Base-by-base conservation (phyloP, 805 yeast species). In the Cyberlindnera meyerae region DNA sequence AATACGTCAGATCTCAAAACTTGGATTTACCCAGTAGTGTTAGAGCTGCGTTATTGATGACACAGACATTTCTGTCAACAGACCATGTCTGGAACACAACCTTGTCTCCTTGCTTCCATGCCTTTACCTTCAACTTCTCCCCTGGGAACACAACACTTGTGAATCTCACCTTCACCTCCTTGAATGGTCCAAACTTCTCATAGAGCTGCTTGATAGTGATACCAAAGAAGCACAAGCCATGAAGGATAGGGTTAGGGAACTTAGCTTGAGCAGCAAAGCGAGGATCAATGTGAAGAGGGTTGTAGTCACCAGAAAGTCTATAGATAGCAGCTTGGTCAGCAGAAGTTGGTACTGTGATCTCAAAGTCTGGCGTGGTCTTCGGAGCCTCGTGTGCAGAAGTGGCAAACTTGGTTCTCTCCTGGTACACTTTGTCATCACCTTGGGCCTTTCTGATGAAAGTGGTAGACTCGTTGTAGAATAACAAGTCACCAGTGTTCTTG, bases 261-360 rank as follows among this genome's bases (percentile, higher is more conserved):
- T 82, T 82, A 32, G 90, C 97, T 39, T 84, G 84, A 45, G 79
- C 75, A 12, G 97, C 97, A 63, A 89, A 82, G 21, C 60, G 69
- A 14, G 97, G 97, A 65, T 90, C 97, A 57, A 90, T 81, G 66
- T 89, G 98, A 51, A 90, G 73, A 42, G 98, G 98, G 62, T 90
- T 90, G 61, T 79, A 80, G 68, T 90, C 98, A 37, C 96, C 97
- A 43, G 90, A 81, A 43, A 90, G 69, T 60, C 98, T 77, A 68
- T 90, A 90, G 38, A 89, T 63, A 4, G 95, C 86, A 31, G 97
- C 97, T 60, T 79, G 87, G 59, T 88, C 84, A 29, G 61, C 68
- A 18, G 71, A 57, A 2, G 93, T 83, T 47, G 71, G 62, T 51
- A 76, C 71, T 29, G 70, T 74, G 31, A 62, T 59, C 39, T 71